A percentile compares a stretch with the other conserved stretches of the same genome.
phyloP scores from a whole-genome alignment of 225 moss, liverwort and hornwort genomes.

The Sphagnum tenellum region DNA sequence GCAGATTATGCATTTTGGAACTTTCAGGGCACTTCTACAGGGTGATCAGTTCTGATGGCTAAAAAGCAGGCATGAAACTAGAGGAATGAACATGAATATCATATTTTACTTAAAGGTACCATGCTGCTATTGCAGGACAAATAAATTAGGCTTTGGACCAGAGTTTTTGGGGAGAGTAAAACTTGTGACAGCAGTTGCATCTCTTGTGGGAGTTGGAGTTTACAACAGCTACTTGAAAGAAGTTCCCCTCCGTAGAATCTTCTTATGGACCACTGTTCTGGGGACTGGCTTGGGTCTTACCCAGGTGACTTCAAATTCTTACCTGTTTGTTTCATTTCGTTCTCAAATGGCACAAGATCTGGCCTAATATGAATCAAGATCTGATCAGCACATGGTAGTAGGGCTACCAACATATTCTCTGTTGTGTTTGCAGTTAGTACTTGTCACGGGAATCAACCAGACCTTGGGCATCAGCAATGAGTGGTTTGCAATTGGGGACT shows the following conservation, averaged over 20 bases:
- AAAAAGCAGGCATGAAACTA: neutral
- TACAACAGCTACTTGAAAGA: slow-evolving; percentile 83
- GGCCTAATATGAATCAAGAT: neutral
- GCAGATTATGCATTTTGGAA: neutral
- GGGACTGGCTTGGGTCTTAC: slow-evolving; percentile 72
- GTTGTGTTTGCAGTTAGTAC: slow-evolving; percentile 56
- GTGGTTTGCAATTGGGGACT: slow-evolving; percentile 97
- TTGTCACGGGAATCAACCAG: slow-evolving; percentile 74
- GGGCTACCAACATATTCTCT: neutral
- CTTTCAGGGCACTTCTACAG: neutral
- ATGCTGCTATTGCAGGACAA: slow-evolving; percentile 43
- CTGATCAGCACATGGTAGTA: neutral
- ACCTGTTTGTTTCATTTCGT: neutral
- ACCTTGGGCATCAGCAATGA: slow-evolving; percentile 79
- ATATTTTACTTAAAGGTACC: too few relatives aligned
- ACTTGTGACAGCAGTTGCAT: slow-evolving; percentile 84
- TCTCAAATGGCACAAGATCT: neutral
- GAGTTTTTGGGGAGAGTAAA: slow-evolving; percentile 94
- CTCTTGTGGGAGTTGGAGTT: slow-evolving; percentile 78
- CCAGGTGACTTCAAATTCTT: slow-evolving; percentile 36
- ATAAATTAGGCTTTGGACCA: slow-evolving; percentile 89
- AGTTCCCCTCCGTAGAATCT: slow-evolving; percentile 75
- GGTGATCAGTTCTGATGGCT: neutral
- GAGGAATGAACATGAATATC: too few relatives aligned
- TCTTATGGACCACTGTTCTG: slow-evolving; percentile 80